Evolutionary conservation across 139 green algal species (phyloP), one percentile per base, ranked within the genome.

Genomic region (Auxenochlorella pyrenoidosa): DNA sequence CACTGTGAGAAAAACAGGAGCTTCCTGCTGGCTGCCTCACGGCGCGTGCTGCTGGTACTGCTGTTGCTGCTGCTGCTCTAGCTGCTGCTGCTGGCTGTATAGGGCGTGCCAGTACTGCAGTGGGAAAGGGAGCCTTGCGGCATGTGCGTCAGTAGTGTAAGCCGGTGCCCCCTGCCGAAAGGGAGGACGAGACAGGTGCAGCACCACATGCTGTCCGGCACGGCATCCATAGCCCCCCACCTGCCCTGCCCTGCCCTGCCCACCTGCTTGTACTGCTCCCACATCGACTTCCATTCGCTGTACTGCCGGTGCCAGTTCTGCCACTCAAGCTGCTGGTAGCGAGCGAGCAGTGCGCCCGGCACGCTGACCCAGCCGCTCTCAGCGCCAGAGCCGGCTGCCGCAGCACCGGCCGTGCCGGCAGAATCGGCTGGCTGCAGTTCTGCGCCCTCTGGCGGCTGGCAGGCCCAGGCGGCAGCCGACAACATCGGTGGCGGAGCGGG

Each of bases 301-400:
- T 82, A 75, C 71, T 82, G 73, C 71, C 71, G 70, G 34, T 79
- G 86, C 87, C 87, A 90, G 51, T 83, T 59, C 75, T 83, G 40
- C 87, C 87, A 90, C 76, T 88, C 87, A 47, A 88, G 38, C 54
- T 90, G 77, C 47, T 84, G 83, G 66, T 90, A 90, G n/a, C 87
- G 73, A 0, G 58, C 30, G 70, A 90, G 75, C 43, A 90, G 34
- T 0, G 47, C n/a, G 0, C 68, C 66, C 0, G 87, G 87, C 32
- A 90, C 80, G 1, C 32, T 51, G n/a, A 90, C 79, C 58, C 77
- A 89, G 30, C 86, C 76, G 8, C 58, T 58, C 13, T 84, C 65
- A 5, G 10, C 3, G 66, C 41, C n/a, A 12, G 5, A 12, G 36
- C 60, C n/a, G 26, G n/a, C 79, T n/a, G n/a, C 32, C 15, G 40